Conservation (phyloP, 352 stramenopile species). For the Elongisporangium prolatum region DNA sequence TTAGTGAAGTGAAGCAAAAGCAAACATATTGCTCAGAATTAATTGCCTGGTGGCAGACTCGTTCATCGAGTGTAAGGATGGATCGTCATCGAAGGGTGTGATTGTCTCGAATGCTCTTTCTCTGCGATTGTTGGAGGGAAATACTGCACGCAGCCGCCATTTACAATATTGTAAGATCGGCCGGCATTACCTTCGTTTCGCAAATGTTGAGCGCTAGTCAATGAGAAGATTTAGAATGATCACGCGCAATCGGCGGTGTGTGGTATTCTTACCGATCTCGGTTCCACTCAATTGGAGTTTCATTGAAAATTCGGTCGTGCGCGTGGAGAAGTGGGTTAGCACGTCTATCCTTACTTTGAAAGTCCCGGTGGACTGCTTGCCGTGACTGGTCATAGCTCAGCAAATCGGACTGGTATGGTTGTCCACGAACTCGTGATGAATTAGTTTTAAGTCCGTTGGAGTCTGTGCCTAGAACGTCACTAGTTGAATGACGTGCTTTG, state of each 20-base stretch:
- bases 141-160: conserved; percentile 43
- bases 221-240: background rate
- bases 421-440: conserved; percentile 18
- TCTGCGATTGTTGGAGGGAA: conserved; percentile 62
- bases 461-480: conserved; percentile 34
- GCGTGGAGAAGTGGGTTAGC: conserved; percentile 40
- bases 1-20: background rate
- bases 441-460: conserved; percentile 4
- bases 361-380: conserved; percentile 36
- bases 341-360: conserved; percentile 42
- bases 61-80: conserved; percentile 56
- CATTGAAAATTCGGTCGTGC: conserved; percentile 69
- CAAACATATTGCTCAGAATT: too few species aligned
- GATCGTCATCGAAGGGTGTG: conserved; percentile 57
- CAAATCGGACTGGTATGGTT: conserved; percentile 42
- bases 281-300: conserved; percentile 48
- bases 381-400: conserved; percentile 35
- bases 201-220: conserved; percentile 58
- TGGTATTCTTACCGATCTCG: conserved; percentile 29
- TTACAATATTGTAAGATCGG: conserved; percentile 64
- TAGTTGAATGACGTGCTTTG: conserved; percentile 50
- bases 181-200: conserved; percentile 63
- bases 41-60: too few species aligned
- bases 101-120: conserved; percentile 59
- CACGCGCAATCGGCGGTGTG: background rate